These are phyloP conservation scores for Ophiostoma himal-ulmi DNA, from an alignment of 2,329 filamentous ascomycete genomes.

Conservation along the genomic window DNA sequence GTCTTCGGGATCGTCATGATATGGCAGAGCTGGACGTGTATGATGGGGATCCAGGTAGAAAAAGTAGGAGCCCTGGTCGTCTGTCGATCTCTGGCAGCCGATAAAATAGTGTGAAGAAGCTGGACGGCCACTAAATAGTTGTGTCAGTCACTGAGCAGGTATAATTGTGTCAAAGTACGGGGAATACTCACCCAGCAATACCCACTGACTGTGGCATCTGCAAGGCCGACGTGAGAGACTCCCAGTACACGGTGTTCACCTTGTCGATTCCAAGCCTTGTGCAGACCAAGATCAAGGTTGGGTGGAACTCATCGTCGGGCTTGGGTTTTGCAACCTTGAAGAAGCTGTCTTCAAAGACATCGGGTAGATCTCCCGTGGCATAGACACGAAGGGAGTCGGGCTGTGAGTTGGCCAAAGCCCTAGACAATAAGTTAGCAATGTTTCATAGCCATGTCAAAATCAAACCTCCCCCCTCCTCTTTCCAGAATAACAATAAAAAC, in stretches of 20 bases:
- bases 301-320: constrained; percentile 60
- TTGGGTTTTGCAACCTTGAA: constrained; percentile 67
- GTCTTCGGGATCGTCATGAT: constrained; percentile 48
- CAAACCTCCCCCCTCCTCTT: too few species aligned
- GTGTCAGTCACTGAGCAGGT: constrained; percentile 7
- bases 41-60: constrained; percentile 95
- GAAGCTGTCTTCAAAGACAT: constrained; percentile 89
- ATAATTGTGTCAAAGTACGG: background rate
- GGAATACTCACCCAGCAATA: constrained; percentile 70
- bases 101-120: constrained; percentile 71
- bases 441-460: background rate
- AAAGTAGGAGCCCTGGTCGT: constrained; percentile 58
- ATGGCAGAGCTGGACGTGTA: constrained; percentile 69
- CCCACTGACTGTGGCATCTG: constrained; percentile 91
- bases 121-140: constrained; percentile 65
- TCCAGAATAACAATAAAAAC: constrained; percentile 31
- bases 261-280: constrained; percentile 89
- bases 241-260: constrained; percentile 90
- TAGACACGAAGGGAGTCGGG: constrained; percentile 70
- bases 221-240: constrained; percentile 77
- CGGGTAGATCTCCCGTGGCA: constrained; percentile 79
- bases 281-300: constrained; percentile 82
- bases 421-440: constrained; percentile 34
- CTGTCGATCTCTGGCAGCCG: constrained; percentile 40
- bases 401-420: constrained; percentile 66